Evolutionary conservation across 2,329 filamentous ascomycete genomes (phyloP), one percentile per base, ranked within the genome.

Genomic region (Monosporascus sp.): DNA sequence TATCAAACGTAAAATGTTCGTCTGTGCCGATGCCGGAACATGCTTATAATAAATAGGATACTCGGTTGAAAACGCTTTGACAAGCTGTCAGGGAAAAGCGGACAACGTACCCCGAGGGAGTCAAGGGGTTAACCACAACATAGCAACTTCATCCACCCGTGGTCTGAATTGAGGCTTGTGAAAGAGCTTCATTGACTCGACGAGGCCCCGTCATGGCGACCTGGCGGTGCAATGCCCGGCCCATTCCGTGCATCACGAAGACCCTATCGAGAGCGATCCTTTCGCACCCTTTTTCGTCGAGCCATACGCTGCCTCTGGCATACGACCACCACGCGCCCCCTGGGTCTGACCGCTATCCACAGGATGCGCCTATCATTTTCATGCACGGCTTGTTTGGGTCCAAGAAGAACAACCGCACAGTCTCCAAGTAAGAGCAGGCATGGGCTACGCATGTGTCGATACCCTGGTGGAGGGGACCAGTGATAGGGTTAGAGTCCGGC

Each of bases 301-400:
- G 14, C 47, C 47, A 37, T 17, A 53, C 37, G 3, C 47, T 60
- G 18, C 49, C 51, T 18, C 71, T 91, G 37, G 79, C 80, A 1
- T 90, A 82, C 67, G 86, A 90, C 63, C 73, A 88, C 44, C 84
- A 90, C 65, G 74, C 81, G 63, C 83, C 87, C 1, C 62, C 73
- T 1, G 76, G 75, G 48, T 68, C 70, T 2, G 68, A 71, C 25
- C 65, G 70, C 51, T 68, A 76, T 64, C 66, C 70, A 54, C 70
- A 73, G 55, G 68, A 70, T 37, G 64, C 73, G 39, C 89, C 92
- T 2, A 90, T 97, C 58, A 72, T 97, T 56, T 88, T 97, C 60
- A 83, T 97, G 65, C 93, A 97, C 68, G 93, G 94, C 1, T 78
- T 97, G 11, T 97, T 97, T 65, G 93, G 93, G 20, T 96, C 90